Base-by-base conservation (phyloP, 371 early-diverging fungal genomes). In the Neoconidiobolus thromboides region DNA sequence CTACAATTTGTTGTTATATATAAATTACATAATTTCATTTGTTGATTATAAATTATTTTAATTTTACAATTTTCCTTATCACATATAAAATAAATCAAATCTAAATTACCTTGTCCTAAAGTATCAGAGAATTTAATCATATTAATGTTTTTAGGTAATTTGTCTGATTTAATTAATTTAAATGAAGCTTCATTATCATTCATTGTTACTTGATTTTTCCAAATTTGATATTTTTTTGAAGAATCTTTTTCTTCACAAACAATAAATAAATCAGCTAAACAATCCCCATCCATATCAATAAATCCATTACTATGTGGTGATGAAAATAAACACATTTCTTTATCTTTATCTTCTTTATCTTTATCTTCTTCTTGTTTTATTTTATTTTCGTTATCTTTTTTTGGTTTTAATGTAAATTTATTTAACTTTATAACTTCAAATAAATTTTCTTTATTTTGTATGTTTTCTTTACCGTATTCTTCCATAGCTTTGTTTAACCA, bases 251-350 rank as follows among this genome's bases (percentile, higher is more conserved):
- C 70, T 9, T 70, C 62, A 63, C 95, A 94, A 12, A 84, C 83
- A 55, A 94, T 67, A 54, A 94, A 89, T 48, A 93, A 63, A 62
- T 93, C 94, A 43, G 92, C 80, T 52, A 83, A 65, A 65, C 95
- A 94, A 71, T 94, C 95, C 38, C 93, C 93, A 64, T 94, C 74
- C 37, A 94, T 63, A 68, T 94, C 95, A 0, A 93, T 67, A 71
- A 92, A 91, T 0, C 90, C 92, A 67, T 83, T 91, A 0, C 89
- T 89, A 66, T 94, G 91, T 2, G 87, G 88, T 58, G 77, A 66
- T 6, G 85, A 67, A 46, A 86, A 76, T 40, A 61, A 68, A 69
- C 95, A 94, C 39, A 74, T 64, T 26, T 26, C 26, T 2, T 64
- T 68, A 0, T 66, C 68, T 3, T 62, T 61, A 37, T 65, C 58